phyloP scores from a whole-genome alignment of 805 yeast species.

The Ogataea trehaloabstinens region DNA sequence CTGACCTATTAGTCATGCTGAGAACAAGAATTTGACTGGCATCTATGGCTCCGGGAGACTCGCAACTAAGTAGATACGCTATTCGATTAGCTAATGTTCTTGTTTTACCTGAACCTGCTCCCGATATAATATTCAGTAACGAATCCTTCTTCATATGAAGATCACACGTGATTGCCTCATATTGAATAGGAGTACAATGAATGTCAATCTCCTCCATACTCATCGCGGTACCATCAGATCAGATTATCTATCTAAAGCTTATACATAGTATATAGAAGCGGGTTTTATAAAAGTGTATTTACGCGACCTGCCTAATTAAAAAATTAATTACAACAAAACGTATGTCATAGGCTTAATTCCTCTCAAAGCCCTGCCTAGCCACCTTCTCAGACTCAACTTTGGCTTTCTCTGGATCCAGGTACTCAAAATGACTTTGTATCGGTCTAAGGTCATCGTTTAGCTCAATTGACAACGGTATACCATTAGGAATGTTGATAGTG shows the following conservation, averaged over 20 bases:
- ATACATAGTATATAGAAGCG: no score
- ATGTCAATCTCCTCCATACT: constrained; percentile 8
- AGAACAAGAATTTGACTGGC: constrained; percentile 61
- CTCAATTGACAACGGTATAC: constrained; percentile 72
- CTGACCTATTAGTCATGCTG: constrained; percentile 70
- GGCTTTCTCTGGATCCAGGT: constrained; percentile 80
- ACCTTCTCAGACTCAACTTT: constrained; percentile 77
- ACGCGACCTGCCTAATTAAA: no score
- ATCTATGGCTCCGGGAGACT: constrained; percentile 28
- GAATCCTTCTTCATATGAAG: constrained; percentile 30
- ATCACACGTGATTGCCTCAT: constrained; percentile 42
- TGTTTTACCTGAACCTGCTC: constrained; percentile 78
- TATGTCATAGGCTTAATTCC: no score
- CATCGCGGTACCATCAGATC: neutral
- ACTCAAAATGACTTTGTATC: constrained; percentile 44
- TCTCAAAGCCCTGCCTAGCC: constrained; percentile 65
- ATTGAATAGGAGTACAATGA: constrained; percentile 11
- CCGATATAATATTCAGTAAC: constrained; percentile 56
- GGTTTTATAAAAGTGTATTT: no score
- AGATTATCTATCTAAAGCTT: no score
- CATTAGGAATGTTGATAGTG: constrained; percentile 77
- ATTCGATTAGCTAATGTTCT: constrained; percentile 55
- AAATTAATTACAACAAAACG: no score
- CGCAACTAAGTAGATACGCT: constrained; percentile 40
- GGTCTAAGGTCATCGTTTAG: constrained; percentile 43